Evolutionary conservation across 192 early-diverging fungal species (phyloP), one percentile per base, ranked within the genome.

Genomic region (Geranomyces michiganensis): DNA sequence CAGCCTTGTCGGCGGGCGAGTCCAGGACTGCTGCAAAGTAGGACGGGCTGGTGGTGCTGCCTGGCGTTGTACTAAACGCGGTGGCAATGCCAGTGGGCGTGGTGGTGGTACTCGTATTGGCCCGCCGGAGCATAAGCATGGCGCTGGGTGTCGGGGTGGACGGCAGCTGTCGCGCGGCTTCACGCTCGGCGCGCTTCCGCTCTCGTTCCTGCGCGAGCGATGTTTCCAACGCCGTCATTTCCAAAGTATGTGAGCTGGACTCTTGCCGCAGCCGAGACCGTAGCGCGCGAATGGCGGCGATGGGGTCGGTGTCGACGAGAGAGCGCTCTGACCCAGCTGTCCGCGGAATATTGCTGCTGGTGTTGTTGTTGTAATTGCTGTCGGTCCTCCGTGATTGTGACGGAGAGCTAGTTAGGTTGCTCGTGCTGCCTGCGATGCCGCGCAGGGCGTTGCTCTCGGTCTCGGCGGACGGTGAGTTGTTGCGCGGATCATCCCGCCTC

Each of bases 261-360:
- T 64, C 32, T 15, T 67, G 66, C 32, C 53, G 63, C 12, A 65
- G 12, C 49, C 41, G 67, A n/a, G 70, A 48, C n/a, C 72, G 72
- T 15, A 73, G 26, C 0, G 65, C 49, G 29, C 72, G 72, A 32
- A 73, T 73, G 53, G 65, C 65, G 19, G 72, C 72, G 19, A 73
- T 65, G 24, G 72, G 64, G 29, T 73, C 72, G 0, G 41, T 30
- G 27, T 64, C 70, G 24, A 64, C 70, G 24, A 72, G 47, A 4
- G 70, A 47, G n/a, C 59, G 62, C 49, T 63, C 70, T 19, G 59
- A 60, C 17, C 17, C 58, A 31, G 58, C 31, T 5, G 22, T 32
- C 58, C 29, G 24, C 31, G 58, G 51, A 24, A 32, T 55, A 15
- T 27, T 55, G 51, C 19, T 27, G 51, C n/a, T n/a, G n/a, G n/a